Evolutionary conservation across 306 rosid species (phyloP), one percentile per base, ranked within the genome.

Genomic region (Amphicarpaea edgeworthii): DNA sequence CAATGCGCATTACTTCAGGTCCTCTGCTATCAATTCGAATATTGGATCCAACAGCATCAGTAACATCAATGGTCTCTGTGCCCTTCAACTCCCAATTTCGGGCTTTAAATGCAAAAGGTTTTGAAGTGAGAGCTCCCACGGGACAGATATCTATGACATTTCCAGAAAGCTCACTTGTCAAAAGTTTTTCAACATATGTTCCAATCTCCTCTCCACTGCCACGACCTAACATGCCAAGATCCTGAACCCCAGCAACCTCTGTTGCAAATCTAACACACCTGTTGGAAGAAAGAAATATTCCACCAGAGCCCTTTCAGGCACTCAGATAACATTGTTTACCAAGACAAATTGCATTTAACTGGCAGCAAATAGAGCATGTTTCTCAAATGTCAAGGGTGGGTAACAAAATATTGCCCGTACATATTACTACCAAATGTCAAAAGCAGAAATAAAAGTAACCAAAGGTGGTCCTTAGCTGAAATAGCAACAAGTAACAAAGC

Each of bases 201-300:
- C 97, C 99, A 80, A 96, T 96, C 90, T 96, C 97, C 87, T 96
- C 99, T 68, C 99, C 98, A 37, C 99, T 96, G 61, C 98, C 99
- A 83, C 99, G 98, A 76, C 99, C 98, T 83, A 95, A 85, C 88
- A 95, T 92, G 78, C 99, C 96, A 80, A 95, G 99, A 85, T 95
- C 99, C 83, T 92, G 90, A 87, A 95, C 97, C 73, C 98, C 98
- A 41, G 97, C 99, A 87, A 96, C 91, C 91, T 96, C 97, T 62
- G 98, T 73, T 79, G 99, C 99, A 89, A 92, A 96, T 82, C 99
- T 89, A 3, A 96, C 99, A 76, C 98, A 96, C 89, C 98, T 96
- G 90, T 75, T 70, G 30, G 63, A 81, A 28, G 43, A 74, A 83
- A 74, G 34, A 28, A 12, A 16, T 61, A 42, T 77, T 45, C 17